Conservation (phyloP, 139 green algal species). For the Chlorella sp. region DNA sequence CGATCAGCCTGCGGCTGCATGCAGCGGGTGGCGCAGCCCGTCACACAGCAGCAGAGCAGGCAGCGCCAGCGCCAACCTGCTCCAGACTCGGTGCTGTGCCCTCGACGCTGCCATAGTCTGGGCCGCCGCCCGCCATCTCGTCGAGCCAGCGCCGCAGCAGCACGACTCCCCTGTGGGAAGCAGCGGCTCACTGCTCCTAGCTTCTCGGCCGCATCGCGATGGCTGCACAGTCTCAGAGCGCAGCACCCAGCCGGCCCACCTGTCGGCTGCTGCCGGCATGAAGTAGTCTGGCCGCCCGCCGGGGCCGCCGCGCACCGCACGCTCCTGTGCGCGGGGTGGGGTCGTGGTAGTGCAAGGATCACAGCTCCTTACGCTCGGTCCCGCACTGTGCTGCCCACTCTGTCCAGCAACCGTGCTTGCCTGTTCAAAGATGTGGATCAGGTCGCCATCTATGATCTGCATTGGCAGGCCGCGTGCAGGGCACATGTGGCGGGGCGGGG, state of each 20-base stretch:
- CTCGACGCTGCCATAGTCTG: not conserved
- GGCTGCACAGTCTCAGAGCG: not conserved
- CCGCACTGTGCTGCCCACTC: no score
- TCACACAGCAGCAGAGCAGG: not conserved
- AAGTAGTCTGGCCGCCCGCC: conserved; percentile 17
- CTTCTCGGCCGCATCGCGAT: not conserved
- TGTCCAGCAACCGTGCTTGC: not conserved
- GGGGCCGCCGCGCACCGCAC: not conserved
- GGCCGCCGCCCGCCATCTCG: conserved; percentile 25
- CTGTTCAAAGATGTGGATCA: conserved; percentile 20
- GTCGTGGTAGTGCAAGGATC: no score
- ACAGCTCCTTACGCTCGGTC: no score
- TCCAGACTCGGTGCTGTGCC: no score
- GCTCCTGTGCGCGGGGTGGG: conserved; percentile 9
- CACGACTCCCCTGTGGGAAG: conserved; percentile 14
- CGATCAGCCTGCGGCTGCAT: conserved; percentile 1
- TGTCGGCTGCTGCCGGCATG: conserved; percentile 41
- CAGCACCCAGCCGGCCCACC: not conserved
- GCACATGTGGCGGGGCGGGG: no score
- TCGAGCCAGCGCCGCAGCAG: conserved; percentile 38
- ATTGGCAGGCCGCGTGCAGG: no score
- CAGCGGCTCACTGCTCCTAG: not conserved
- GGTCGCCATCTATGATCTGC: conserved; percentile 44
- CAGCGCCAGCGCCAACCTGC: no score
- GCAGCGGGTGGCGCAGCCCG: not conserved